These are phyloP conservation scores for Hemisphaericaspora lyxosophila DNA, from an alignment of 1,139 yeast species.

Conservation along the genomic window DNA sequence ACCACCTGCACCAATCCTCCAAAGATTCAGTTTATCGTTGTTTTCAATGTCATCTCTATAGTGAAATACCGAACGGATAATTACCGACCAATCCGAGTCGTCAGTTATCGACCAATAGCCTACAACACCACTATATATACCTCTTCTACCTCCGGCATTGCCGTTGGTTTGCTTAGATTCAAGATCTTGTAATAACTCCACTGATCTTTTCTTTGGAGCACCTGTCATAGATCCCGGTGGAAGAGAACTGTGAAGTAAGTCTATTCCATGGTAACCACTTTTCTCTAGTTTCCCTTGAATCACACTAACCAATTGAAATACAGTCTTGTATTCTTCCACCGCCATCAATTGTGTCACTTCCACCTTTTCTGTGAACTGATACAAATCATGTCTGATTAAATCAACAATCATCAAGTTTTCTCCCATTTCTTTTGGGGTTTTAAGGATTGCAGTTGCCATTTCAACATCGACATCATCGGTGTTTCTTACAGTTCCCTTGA, in stretches of 20 bases:
- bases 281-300: conserved; percentile 61
- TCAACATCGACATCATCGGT: conserved; percentile 49
- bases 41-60: conserved; percentile 53
- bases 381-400: conserved; percentile 87
- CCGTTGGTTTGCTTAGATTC: conserved; percentile 44
- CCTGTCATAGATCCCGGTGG: conserved; percentile 99
- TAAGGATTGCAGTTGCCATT: conserved; percentile 62
- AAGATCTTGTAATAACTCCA: conserved; percentile 68
- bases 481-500: conserved; percentile 90
- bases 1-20: conserved; percentile 98
- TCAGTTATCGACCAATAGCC: conserved; percentile 94
- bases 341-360: conserved; percentile 78
- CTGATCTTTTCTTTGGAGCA: conserved; percentile 94
- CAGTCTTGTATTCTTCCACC: conserved; percentile 90
- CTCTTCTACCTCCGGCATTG: conserved; percentile 57
- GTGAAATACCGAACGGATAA: conserved; percentile 79
- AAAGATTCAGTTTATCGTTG: conserved; percentile 31
- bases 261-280: conserved; percentile 63
- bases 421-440: conserved; percentile 91
- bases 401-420: conserved; percentile 98
- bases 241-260: conserved; percentile 70
- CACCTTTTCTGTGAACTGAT: conserved; percentile 66
- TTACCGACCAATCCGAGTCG: conserved; percentile 94
- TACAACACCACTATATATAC: conserved; percentile 89
- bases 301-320: conserved; percentile 88